A percentile compares a stretch with the other conserved stretches of the same genome.
Evolutionary conservation across 1,284 basidiomycete species (phyloP).

Genomic region (Wolfiporia cocos): DNA sequence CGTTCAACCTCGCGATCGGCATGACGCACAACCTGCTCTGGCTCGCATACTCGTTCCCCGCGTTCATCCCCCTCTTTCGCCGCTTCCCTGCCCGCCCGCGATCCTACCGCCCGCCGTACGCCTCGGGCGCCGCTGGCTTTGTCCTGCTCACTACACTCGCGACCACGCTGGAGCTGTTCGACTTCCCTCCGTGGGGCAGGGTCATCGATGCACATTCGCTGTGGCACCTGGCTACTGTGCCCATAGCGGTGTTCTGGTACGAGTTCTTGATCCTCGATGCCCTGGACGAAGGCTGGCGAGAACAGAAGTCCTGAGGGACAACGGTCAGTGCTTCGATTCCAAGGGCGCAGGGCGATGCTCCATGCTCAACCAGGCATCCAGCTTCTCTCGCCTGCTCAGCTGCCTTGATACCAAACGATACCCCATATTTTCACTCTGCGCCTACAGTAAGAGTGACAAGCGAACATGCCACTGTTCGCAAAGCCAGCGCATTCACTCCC

Average conservation of each 20-base stretch:
- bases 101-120: slow-evolving; percentile 49
- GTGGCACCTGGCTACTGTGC: slow-evolving; percentile 90
- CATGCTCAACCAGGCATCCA: no score
- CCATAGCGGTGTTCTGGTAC: slow-evolving; percentile 83
- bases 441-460: no score
- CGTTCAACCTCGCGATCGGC: slow-evolving; percentile 79
- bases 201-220: slow-evolving; percentile 90
- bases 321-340: no score
- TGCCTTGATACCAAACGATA: no score
- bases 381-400: no score
- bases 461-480: no score
- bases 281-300: slow-evolving; percentile 40
- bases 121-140: slow-evolving; percentile 51
- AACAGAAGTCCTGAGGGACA: slow-evolving; percentile 8
- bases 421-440: no score
- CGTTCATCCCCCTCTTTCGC: slow-evolving; percentile 38
- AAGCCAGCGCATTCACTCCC: no score
- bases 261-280: slow-evolving; percentile 71
- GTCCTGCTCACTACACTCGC: slow-evolving; percentile 72
- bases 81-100: slow-evolving; percentile 49
- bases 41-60: slow-evolving; percentile 67
- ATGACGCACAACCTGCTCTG: slow-evolving; percentile 81
- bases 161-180: slow-evolving; percentile 83
- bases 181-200: slow-evolving; percentile 80
- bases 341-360: no score